Percentiles rank a stretch among this genome's conserved stretches.
Conservation (phyloP, 306 rosid genomes). For the Medicago arabica region DNA sequence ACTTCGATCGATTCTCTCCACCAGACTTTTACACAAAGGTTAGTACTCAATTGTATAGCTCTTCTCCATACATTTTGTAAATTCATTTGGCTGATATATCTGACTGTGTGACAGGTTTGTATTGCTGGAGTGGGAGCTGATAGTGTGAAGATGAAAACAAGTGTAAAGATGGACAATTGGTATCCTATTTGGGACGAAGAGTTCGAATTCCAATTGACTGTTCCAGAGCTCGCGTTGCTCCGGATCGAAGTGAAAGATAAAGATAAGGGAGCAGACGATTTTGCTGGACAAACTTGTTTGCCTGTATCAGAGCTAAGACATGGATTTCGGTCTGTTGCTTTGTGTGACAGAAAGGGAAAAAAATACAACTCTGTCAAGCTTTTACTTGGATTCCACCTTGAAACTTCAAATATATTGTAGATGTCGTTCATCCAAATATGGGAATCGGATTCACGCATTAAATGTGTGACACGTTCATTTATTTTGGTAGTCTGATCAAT, state of each 20-base stretch:
- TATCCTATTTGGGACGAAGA: slow-evolving; percentile 86
- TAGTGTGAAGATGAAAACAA: slow-evolving; percentile 59
- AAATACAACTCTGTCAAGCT: slow-evolving; percentile 63
- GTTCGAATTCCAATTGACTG: slow-evolving; percentile 64
- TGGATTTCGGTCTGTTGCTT: slow-evolving; percentile 73
- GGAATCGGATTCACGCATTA: no score
- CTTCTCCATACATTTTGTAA: slow-evolving; percentile 24
- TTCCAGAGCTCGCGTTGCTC: slow-evolving; percentile 83
- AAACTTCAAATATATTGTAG: slow-evolving; percentile 32
- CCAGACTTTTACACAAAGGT: slow-evolving; percentile 87
- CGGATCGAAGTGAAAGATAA: slow-evolving; percentile 72
- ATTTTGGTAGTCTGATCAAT: no score
- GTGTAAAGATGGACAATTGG: slow-evolving; percentile 65
- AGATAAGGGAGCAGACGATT: slow-evolving; percentile 73
- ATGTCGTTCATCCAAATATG: no score
- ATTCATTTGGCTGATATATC: background rate
- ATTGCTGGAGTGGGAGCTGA: slow-evolving; percentile 77
- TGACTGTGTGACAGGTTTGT: slow-evolving; percentile 37
- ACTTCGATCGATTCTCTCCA: slow-evolving; percentile 68
- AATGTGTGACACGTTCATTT: no score
- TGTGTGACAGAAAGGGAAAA: slow-evolving; percentile 64
- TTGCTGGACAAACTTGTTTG: slow-evolving; percentile 86
- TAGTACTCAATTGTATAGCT: background rate
- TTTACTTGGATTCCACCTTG: slow-evolving; percentile 55
- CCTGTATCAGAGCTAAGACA: slow-evolving; percentile 72